Evolutionary conservation across 805 yeast species (phyloP).

Genomic region (Candida khao-thaluensis): DNA sequence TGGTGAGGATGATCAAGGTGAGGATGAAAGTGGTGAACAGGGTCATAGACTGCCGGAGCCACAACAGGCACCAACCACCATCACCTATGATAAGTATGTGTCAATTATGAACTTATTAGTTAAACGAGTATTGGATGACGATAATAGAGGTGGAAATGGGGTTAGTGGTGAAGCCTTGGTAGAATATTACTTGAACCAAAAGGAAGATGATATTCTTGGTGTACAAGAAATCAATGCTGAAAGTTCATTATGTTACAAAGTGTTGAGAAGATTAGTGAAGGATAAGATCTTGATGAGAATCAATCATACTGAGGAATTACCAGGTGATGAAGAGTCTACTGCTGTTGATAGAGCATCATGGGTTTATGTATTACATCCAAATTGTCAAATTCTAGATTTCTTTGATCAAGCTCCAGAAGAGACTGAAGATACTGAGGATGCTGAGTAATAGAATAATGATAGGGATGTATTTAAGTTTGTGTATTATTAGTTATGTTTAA

Average conservation of each 20-base stretch:
- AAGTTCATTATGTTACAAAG: constrained; percentile 70
- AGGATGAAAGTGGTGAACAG: neutral
- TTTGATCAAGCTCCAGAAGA: constrained; percentile 41
- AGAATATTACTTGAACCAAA: constrained; percentile 77
- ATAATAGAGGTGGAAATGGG: constrained; percentile 54
- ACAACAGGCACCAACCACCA: constrained; percentile 32
- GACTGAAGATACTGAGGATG: constrained; percentile 15
- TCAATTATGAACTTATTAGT: constrained; percentile 80
- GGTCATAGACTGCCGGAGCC: constrained; percentile 12
- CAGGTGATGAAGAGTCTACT: constrained; percentile 20
- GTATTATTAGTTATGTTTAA: constrained; percentile 7
- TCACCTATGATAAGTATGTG: constrained; percentile 84
- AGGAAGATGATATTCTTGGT: constrained; percentile 66
- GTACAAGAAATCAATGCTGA: constrained; percentile 74
- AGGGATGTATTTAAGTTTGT: constrained; percentile 1
- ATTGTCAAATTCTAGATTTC: constrained; percentile 74
- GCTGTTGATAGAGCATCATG: constrained; percentile 16
- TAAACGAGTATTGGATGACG: constrained; percentile 56
- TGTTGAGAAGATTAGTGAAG: constrained; percentile 76
- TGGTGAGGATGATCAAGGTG: constrained; percentile 12
- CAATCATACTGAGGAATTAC: constrained; percentile 29
- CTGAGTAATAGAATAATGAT: neutral
- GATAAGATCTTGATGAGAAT: constrained; percentile 76
- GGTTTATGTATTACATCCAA: constrained; percentile 64
- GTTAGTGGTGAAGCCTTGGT: constrained; percentile 65